These are phyloP conservation scores for Syzygium oleosum DNA, from an alignment of 345 rosid genomes.

Conservation along the genomic window DNA sequence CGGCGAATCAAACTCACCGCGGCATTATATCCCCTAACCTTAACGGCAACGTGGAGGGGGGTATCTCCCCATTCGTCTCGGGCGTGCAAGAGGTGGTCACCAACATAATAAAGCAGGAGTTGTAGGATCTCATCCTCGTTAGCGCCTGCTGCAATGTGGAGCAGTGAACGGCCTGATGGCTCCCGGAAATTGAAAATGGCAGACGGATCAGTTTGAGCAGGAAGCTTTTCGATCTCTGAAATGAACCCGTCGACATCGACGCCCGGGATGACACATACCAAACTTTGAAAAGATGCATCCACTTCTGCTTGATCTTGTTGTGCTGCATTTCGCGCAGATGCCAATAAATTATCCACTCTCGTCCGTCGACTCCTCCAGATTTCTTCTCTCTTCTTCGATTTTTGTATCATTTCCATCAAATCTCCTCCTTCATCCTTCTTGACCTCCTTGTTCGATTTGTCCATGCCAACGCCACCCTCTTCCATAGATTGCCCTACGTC, in stretches of 20 bases:
- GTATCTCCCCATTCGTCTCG: background rate
- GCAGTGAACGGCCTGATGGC: background rate
- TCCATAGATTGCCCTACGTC: background rate
- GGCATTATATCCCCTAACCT: background rate
- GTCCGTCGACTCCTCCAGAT: background rate
- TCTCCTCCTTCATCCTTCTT: background rate
- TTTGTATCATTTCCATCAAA: too few relatives aligned
- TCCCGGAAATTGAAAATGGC: too few relatives aligned
- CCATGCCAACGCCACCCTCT: background rate
- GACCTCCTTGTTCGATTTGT: background rate
- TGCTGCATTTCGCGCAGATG: background rate
- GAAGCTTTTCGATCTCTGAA: fast-evolving
- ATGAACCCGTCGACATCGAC: background rate
- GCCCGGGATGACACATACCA: background rate
- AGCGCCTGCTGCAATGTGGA: background rate
- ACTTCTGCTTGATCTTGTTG: background rate
- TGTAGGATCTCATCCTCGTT: background rate
- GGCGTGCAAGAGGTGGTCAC: background rate
- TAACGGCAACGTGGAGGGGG: background rate
- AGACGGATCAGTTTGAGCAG: background rate
- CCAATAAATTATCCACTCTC: background rate
- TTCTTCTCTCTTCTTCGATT: background rate
- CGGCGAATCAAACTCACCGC: fast-evolving
- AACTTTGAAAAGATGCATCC: fast-evolving
- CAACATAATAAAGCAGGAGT: fast-evolving